phyloP scores from a whole-genome alignment of 306 rosid species.

The Cajanus cajan region DNA sequence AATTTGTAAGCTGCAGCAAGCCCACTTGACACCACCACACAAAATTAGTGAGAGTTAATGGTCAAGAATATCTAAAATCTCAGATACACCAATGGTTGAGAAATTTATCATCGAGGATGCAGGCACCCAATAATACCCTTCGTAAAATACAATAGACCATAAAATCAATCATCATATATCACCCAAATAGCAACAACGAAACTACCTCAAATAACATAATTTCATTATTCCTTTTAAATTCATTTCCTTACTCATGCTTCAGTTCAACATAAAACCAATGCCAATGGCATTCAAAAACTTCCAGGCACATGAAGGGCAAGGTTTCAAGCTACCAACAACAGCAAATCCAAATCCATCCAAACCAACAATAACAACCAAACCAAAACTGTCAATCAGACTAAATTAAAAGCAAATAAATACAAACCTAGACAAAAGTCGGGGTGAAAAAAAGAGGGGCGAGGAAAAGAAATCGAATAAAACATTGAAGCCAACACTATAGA shows the following conservation, averaged over 20 bases:
- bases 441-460: no score
- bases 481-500: no score
- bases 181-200: slow-evolving; percentile 9
- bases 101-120: not conserved
- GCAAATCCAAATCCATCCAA: not conserved
- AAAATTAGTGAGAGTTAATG: slow-evolving; percentile 20
- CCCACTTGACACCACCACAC: slow-evolving; percentile 57
- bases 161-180: slow-evolving; percentile 22
- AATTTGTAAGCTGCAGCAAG: slow-evolving; percentile 92
- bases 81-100: not conserved
- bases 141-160: not conserved
- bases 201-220: slow-evolving; percentile 20
- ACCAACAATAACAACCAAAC: not conserved
- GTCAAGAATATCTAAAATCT: slow-evolving; percentile 18
- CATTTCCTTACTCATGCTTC: not conserved
- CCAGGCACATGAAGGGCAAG: not conserved
- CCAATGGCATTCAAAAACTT: not conserved
- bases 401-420: slow-evolving; percentile 17
- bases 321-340: not conserved
- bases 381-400: not conserved
- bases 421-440: no score
- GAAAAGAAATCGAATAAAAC: no score
- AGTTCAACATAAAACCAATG: not conserved
- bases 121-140: not conserved
- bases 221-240: slow-evolving; percentile 3